Evolutionary conservation across 768 basidiomycete genomes (phyloP).

Genomic region (Serendipita sp.): DNA sequence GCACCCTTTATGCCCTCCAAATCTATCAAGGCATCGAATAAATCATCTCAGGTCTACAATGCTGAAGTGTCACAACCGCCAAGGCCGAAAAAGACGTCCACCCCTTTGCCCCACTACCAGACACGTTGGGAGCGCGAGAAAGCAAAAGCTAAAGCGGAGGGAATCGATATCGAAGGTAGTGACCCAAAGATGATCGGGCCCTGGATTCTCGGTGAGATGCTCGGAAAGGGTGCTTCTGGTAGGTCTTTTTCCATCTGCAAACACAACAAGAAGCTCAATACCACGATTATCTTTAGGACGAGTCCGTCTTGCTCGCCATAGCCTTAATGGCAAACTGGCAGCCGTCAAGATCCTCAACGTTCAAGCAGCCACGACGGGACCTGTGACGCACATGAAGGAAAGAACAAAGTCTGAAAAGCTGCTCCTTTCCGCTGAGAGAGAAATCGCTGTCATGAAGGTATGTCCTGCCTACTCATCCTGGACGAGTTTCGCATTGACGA

Average conservation of each 20-base stretch:
- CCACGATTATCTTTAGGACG: conserved; percentile 29
- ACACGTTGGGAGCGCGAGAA: conserved; percentile 83
- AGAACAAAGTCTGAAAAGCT: conserved; percentile 64
- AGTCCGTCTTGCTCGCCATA: conserved; percentile 84
- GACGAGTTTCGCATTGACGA: too few relatives aligned
- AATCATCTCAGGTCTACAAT: not conserved
- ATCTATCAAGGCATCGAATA: not conserved
- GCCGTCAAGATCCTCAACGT: conserved; percentile 92
- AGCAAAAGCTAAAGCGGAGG: conserved; percentile 55
- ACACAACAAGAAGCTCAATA: not conserved
- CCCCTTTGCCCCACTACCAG: conserved; percentile 1
- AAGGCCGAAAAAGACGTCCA: not conserved
- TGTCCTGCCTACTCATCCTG: not conserved
- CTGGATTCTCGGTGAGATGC: conserved; percentile 85
- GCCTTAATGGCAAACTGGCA: conserved; percentile 73
- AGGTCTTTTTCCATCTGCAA: not conserved
- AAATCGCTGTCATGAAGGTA: conserved; percentile 93
- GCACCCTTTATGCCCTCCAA: not conserved
- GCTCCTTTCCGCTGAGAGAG: conserved; percentile 74
- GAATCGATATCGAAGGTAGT: conserved; percentile 63
- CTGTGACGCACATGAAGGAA: conserved; percentile 40
- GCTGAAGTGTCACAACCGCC: not conserved
- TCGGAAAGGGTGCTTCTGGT: conserved; percentile 87
- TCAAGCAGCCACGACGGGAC: conserved; percentile 57
- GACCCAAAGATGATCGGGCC: conserved; percentile 81